Evolutionary conservation across 495 filamentous ascomycete species (phyloP), one percentile per base, ranked within the genome.

Genomic region (Lepidopterella palustris): DNA sequence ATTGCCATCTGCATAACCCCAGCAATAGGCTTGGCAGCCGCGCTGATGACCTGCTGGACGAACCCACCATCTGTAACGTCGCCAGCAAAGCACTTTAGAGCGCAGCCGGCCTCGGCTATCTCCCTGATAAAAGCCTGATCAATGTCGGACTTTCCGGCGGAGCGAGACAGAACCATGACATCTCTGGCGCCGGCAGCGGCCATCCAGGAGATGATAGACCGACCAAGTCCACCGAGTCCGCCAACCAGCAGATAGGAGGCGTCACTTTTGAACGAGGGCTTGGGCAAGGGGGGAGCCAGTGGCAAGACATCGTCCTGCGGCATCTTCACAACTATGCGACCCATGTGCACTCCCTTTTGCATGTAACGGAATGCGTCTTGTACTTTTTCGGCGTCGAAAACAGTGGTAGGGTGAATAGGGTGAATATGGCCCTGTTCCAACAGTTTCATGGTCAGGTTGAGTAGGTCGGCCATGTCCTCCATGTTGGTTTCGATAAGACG

Each of bases 191-290:
- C 73, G 8, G 55, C 52, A 13, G 40, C 18, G 2, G 42, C 67
- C 62, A 75, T 65, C 73, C 71, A 74, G 20, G 45, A 18, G 15
- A 61, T 45, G 4, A 69, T 63, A 8, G 29, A 58, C 5, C 67
- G 45, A 4, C 74, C 74, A 4, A 75, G 28, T 0, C 72, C 74
- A 0, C 74, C 73, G 9, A 64, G 48, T 1, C 74, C 73, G 1
- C 73, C 74, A 6, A 66, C 70, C 24, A 77, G 65, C 1, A 77
- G n/a, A 56, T 75, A 77, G 1, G 68, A 62, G 5, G 42, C 42
- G 5, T 8, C 6, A 47, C 13, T 15, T 5, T 47, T 18, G 8
- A 47, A 20, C 20, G 6, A 5, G 5, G 42, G 42, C 6, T 47
- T 15, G 8, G 31, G 13, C 31, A 35, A 35, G 31, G 31, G 31